These are phyloP conservation scores for Stygiomarasmius scandens DNA, from an alignment of 1,284 basidiomycete genomes.

Conservation along the genomic window DNA sequence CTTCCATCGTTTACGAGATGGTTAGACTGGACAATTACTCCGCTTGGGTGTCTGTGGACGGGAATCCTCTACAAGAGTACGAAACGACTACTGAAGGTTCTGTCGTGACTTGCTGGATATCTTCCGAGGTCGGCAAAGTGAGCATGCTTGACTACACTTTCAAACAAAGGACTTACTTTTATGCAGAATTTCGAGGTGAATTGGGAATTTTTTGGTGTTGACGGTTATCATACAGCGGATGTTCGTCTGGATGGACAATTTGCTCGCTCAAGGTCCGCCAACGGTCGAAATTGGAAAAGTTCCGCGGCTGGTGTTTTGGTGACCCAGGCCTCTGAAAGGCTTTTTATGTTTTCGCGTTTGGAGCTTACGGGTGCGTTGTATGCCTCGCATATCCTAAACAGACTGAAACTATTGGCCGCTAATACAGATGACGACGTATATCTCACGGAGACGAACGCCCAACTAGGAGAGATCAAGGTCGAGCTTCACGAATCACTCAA, in stretches of 20 bases:
- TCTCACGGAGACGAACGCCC: constrained; percentile 20
- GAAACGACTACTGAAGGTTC: constrained; percentile 23
- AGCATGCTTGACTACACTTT: too few relatives aligned
- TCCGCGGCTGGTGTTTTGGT: constrained; percentile 24
- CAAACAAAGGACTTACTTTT: too few relatives aligned
- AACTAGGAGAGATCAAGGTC: constrained; percentile 20
- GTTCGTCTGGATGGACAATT: too few relatives aligned
- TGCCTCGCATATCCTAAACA: too few relatives aligned
- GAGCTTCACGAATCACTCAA: neutral
- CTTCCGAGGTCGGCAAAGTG: constrained; percentile 40
- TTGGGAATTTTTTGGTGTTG: too few relatives aligned
- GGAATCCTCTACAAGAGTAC: constrained; percentile 29
- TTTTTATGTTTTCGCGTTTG: constrained; percentile 29
- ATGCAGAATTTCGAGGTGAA: too few relatives aligned
- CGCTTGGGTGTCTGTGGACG: constrained; percentile 36
- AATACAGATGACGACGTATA: constrained; percentile 12
- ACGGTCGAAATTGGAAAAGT: too few relatives aligned
- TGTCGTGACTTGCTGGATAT: constrained; percentile 39
- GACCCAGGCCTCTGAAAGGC: constrained; percentile 16
- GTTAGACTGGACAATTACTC: too few relatives aligned
- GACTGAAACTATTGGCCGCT: too few relatives aligned
- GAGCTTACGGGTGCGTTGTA: constrained; percentile 38
- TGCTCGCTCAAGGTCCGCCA: too few relatives aligned
- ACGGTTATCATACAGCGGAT: too few relatives aligned
- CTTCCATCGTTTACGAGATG: too few relatives aligned